Conservation (phyloP, 2,329 filamentous ascomycete species). For the Ceratocystis variospora region DNA sequence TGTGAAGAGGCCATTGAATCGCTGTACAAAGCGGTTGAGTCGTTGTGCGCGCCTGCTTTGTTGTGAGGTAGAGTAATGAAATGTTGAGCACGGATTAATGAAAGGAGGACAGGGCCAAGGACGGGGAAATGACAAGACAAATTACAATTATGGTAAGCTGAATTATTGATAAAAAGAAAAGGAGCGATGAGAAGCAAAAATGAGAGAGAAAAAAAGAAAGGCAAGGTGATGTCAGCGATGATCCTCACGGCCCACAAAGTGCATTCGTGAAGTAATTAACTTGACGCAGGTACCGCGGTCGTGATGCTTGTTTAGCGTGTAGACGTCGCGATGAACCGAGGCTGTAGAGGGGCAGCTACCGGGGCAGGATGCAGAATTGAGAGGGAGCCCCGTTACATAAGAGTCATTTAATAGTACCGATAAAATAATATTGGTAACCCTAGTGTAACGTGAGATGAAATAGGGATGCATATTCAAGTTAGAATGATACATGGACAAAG, state of each 20-base stretch:
- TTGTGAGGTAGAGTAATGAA: neutral
- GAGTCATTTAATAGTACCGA: neutral
- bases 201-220: neutral
- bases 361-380: conserved; percentile 9
- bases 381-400: neutral
- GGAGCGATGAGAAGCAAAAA: neutral
- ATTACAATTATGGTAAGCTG: neutral
- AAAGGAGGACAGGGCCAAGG: neutral
- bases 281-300: neutral
- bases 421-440: neutral
- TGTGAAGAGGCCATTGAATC: neutral
- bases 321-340: conserved; percentile 17
- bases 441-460: neutral
- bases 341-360: conserved; percentile 1
- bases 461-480: neutral
- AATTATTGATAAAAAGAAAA: neutral
- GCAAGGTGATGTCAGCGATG: neutral
- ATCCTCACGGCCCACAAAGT: neutral
- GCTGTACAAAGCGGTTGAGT: too few species aligned
- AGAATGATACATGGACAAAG: neutral
- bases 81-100: neutral
- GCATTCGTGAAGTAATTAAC: neutral
- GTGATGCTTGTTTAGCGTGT: conserved; percentile 4
- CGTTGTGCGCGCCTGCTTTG: neutral
- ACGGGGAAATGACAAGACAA: neutral